Evolutionary conservation across 1,139 yeast species (phyloP), one percentile per base, ranked within the genome.

Genomic region (Taphrina deformans): DNA sequence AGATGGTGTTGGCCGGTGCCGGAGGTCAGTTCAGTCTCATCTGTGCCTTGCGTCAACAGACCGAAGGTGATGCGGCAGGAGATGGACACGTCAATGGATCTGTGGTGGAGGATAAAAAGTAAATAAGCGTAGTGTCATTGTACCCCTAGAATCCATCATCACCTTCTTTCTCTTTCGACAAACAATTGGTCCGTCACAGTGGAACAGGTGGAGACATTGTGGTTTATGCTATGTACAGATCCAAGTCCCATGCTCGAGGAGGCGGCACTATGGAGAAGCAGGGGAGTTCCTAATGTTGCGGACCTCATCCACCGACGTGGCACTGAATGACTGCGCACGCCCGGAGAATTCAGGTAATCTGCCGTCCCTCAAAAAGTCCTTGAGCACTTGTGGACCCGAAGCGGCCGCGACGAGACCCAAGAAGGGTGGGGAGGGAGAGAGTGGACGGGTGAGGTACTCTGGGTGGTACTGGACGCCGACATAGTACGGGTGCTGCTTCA

Each of bases 401-500:
- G 65, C 65, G 21, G 99, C 97, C 63, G 98, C 97, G 68, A 93
- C 91, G 72, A 93, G 83, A 65, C 99, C 99, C 75, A 93, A 83
- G 80, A 93, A 89, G 66, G 99, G 99, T 77, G 90, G 85, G 41
- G 98, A 91, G 66, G 99, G 99, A 72, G 90, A 96, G 76, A 93
- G 83, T 41, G 95, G 99, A 78, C 95, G 90, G 55, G 98, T 90
- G 71, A 92, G 83, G 77, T 93, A 93, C 79, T 93, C 99, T 53
- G 99, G 99, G 76, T 93, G 99, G 79, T 92, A 93, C 80, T 93
- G 99, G 51, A 97, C 89, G 71, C 95, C 99, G 72, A 91, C 96
- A 75, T 79, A 92, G 80, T 87, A 93, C 74, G 95, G 96, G 77
- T 92, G 98, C 70, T 79, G 82, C 70, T 79, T 77, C 72, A 91